phyloP scores from a whole-genome alignment of 805 yeast genomes.

The Pichia ethanolica region DNA sequence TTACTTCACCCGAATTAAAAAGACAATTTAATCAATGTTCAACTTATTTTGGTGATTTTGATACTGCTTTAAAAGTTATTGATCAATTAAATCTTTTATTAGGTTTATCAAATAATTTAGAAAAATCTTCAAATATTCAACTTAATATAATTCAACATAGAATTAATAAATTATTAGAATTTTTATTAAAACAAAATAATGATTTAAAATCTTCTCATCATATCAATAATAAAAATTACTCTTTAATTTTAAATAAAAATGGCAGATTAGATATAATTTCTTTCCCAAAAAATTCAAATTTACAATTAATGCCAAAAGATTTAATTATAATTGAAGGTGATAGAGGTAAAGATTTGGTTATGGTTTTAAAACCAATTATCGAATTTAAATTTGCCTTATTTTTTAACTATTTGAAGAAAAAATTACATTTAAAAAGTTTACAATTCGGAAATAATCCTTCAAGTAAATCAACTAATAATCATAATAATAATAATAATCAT shows the following conservation, averaged over 20 bases:
- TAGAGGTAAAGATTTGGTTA: slow-evolving; percentile 72
- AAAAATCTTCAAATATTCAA: slow-evolving; percentile 3
- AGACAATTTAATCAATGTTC: slow-evolving; percentile 39
- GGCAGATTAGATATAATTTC: slow-evolving; percentile 59
- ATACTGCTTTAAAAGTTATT: slow-evolving; percentile 32
- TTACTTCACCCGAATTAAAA: slow-evolving; percentile 53
- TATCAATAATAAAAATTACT: slow-evolving; percentile 28
- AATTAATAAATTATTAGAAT: slow-evolving; percentile 29
- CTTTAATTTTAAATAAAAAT: slow-evolving; percentile 30
- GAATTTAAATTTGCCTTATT: slow-evolving; percentile 59
- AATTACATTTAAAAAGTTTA: slow-evolving; percentile 54
- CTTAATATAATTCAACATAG: slow-evolving; percentile 15
- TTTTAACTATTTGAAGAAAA: slow-evolving; percentile 66
- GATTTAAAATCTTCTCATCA: slow-evolving; percentile 32
- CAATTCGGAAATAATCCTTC: slow-evolving; percentile 28
- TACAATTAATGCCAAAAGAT: slow-evolving; percentile 51
- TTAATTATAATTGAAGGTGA: slow-evolving; percentile 78
- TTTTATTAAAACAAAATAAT: slow-evolving; percentile 37
- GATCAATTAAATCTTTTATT: slow-evolving; percentile 27
- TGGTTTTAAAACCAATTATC: slow-evolving; percentile 60
- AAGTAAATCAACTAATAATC: slow-evolving; percentile 1
- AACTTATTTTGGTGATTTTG: slow-evolving; percentile 47
- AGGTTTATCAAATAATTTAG: slow-evolving; percentile 9
- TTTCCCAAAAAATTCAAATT: slow-evolving; percentile 56
- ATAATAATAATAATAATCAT: background rate